Percentiles rank a stretch among this genome's conserved stretches.
Conservation (phyloP, 176 grass and related monocot species). For the Juncus effusus region DNA sequence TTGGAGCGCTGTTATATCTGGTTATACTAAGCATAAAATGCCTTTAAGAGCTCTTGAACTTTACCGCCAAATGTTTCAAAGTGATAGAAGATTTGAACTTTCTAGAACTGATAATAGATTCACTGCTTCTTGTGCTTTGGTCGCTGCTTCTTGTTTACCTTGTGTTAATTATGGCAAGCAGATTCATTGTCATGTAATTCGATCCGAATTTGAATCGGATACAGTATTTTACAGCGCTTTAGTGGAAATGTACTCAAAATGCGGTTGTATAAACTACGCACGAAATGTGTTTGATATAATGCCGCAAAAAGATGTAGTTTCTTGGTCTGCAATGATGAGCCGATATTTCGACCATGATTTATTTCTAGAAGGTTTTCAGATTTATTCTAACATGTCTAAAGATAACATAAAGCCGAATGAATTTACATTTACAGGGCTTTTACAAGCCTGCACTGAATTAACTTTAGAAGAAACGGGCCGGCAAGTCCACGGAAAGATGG, state of each 20-base stretch:
- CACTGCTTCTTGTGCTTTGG: constrained; percentile 78
- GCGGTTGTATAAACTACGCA: constrained; percentile 54
- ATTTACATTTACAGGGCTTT: constrained; percentile 70
- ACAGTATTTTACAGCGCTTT: constrained; percentile 70
- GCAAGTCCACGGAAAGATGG: constrained; percentile 71
- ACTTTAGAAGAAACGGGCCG: constrained; percentile 45
- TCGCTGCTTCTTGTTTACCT: constrained; percentile 41
- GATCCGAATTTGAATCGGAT: constrained; percentile 54
- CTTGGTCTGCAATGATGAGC: constrained; percentile 86
- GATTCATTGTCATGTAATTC: constrained; percentile 68
- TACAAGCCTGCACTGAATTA: constrained; percentile 52
- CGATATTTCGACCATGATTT: constrained; percentile 61
- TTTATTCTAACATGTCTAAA: constrained; percentile 53
- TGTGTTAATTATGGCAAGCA: constrained; percentile 51
- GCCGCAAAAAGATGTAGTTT: constrained; percentile 45
- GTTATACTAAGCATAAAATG: constrained; percentile 45
- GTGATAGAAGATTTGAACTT: neutral
- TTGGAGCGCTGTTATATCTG: constrained; percentile 68
- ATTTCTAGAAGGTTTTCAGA: constrained; percentile 47
- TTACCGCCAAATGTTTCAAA: constrained; percentile 61
- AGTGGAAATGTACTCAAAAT: constrained; percentile 87
- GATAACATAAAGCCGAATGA: constrained; percentile 44
- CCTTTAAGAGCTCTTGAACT: constrained; percentile 45
- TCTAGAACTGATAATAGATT: constrained; percentile 57
- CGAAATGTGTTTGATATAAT: constrained; percentile 63